Conservation (phyloP, 2,329 filamentous ascomycete species). For the Coniochaeta ligniaria region DNA sequence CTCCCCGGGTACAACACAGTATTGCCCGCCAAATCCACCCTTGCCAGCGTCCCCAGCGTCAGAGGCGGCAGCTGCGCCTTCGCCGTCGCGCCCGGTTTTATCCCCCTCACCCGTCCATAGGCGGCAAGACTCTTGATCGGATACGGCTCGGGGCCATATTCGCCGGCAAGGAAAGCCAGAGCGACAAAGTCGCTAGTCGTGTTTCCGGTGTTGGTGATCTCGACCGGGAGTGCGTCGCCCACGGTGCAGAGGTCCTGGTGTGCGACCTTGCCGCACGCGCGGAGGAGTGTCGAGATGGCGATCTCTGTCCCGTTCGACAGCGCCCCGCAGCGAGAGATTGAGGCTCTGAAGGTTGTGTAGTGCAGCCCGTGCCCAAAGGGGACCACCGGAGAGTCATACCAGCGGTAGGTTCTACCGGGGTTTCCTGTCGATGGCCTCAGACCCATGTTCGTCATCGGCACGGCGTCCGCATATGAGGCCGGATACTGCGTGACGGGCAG, state of each 20-base stretch:
- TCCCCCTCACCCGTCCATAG: constrained; percentile 34
- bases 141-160: constrained; percentile 36
- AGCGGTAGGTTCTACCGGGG: constrained; percentile 36
- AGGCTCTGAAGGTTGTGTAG: constrained; percentile 42
- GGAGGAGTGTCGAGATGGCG: constrained; percentile 25
- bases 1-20: constrained; percentile 45
- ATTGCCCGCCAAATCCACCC: constrained; percentile 39
- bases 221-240: constrained; percentile 26
- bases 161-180: constrained; percentile 37
- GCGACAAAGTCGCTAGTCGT: constrained; percentile 42
- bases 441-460: constrained; percentile 49
- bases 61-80: constrained; percentile 20
- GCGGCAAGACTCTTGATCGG: constrained; percentile 42
- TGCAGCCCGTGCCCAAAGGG: constrained; percentile 48
- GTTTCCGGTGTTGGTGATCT: constrained; percentile 36
- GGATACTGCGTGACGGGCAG: constrained; percentile 50
- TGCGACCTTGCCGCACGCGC: constrained; percentile 20
- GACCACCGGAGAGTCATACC: constrained; percentile 41
- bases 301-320: constrained; percentile 7
- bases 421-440: constrained; percentile 32
- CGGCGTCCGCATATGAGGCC: constrained; percentile 37
- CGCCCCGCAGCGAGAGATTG: constrained; percentile 4
- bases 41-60: constrained; percentile 38
- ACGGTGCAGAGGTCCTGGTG: constrained; percentile 35
- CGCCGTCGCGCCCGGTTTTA: constrained; percentile 23